These are phyloP conservation scores for Zymoseptoria tritici DNA, from an alignment of 2,329 filamentous ascomycete genomes.

Conservation along the genomic window DNA sequence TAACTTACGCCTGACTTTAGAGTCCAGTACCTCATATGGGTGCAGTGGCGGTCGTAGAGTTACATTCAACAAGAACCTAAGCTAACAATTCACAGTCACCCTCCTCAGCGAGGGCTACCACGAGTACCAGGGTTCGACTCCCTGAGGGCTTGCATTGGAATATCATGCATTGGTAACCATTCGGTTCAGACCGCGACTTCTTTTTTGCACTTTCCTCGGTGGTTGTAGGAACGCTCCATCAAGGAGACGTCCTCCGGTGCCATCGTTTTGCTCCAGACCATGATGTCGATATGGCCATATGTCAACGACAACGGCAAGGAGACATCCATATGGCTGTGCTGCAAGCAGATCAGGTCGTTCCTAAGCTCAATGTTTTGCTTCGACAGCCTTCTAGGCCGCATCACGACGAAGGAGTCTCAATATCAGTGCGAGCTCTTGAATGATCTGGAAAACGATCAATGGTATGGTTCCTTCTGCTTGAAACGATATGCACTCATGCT, in stretches of 20 bases:
- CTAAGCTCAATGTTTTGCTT: background rate
- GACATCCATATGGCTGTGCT: background rate
- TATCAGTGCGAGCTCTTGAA: background rate
- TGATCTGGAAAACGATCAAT: background rate
- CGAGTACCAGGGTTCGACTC: background rate
- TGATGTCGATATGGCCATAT: background rate
- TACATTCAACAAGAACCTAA: background rate
- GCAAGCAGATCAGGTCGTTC: background rate
- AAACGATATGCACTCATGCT: background rate
- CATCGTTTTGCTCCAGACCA: background rate
- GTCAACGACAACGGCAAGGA: background rate
- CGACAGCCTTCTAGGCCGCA: background rate
- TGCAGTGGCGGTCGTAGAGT: background rate
- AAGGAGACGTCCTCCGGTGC: background rate
- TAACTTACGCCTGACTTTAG: background rate
- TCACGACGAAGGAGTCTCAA: background rate
- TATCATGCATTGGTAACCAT: background rate
- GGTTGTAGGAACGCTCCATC: background rate
- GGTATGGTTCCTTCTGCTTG: background rate
- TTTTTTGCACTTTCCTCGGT: background rate
- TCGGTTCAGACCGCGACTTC: background rate
- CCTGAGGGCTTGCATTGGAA: background rate
- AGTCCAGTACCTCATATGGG: background rate
- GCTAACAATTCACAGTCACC: background rate
- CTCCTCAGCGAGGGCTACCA: background rate